phyloP scores from a whole-genome alignment of 176 grass and related monocot species.

The Carex kokanica region DNA sequence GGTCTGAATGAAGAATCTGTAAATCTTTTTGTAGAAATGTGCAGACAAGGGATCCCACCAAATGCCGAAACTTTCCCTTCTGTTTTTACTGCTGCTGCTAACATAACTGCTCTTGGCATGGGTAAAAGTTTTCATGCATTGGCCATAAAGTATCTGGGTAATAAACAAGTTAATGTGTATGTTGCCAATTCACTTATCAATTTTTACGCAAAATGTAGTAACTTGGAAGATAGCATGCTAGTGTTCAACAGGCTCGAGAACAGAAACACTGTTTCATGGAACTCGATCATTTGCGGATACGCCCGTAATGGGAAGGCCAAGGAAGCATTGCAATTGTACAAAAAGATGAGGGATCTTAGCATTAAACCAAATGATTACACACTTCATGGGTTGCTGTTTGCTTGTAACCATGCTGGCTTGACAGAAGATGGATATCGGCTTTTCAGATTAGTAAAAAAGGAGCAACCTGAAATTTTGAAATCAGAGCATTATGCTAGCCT shows the following conservation, averaged over 20 bases:
- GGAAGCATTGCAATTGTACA: conserved; percentile 58
- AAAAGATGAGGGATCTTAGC: conserved; percentile 43
- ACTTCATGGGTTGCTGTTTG: conserved; percentile 63
- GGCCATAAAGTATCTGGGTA: conserved; percentile 63
- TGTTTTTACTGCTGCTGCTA: conserved; percentile 53
- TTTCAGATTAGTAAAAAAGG: conserved; percentile 12
- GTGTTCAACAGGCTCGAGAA: conserved; percentile 41
- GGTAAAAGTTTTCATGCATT: conserved; percentile 76
- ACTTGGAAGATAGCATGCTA: conserved; percentile 64
- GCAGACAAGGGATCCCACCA: conserved; percentile 47
- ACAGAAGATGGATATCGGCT: conserved; percentile 55
- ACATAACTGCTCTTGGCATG: conserved; percentile 52
- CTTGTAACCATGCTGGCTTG: conserved; percentile 74
- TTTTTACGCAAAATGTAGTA: conserved; percentile 75
- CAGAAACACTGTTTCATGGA: conserved; percentile 76
- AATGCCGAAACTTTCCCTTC: conserved; percentile 50
- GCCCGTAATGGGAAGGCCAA: conserved; percentile 57
- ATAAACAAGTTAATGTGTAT: conserved; percentile 33
- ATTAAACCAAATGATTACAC: conserved; percentile 47
- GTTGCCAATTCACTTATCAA: conserved; percentile 64
- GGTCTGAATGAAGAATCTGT: conserved; percentile 63
- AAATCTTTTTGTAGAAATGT: conserved; percentile 56
- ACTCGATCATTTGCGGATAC: conserved; percentile 59
- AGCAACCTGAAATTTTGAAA: conserved; percentile 14
- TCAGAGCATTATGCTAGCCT: conserved; percentile 76